A percentile compares a stretch with the other conserved stretches of the same genome.
phyloP scores from a whole-genome alignment of 2,329 filamentous ascomycete genomes.

The Curvularia hawaiiensis region DNA sequence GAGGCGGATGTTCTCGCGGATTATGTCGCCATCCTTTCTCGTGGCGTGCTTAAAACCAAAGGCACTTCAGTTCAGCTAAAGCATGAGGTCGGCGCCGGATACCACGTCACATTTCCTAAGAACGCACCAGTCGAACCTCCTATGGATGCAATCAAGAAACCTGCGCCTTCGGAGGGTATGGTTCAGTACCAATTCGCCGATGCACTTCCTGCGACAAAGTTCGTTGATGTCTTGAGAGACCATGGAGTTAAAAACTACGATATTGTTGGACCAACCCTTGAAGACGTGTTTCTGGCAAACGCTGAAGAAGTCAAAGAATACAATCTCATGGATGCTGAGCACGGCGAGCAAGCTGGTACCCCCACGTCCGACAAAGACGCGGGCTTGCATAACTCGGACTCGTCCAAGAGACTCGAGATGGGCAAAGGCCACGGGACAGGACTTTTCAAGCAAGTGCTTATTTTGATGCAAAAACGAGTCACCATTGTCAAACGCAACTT shows the following conservation, averaged over 20 bases:
- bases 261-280: constrained; percentile 86
- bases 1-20: constrained; percentile 90
- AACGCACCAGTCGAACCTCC: constrained; percentile 55
- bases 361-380: constrained; percentile 26
- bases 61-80: constrained; percentile 89
- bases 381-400: constrained; percentile 31
- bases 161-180: constrained; percentile 61
- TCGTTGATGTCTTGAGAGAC: constrained; percentile 72
- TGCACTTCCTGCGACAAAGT: constrained; percentile 71
- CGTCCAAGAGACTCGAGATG: constrained; percentile 51
- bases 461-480: constrained; percentile 78
- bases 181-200: constrained; percentile 73
- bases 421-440: constrained; percentile 72
- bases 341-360: constrained; percentile 26
- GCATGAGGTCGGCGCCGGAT: constrained; percentile 79
- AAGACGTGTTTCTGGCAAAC: constrained; percentile 87
- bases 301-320: constrained; percentile 77
- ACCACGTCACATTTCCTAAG: constrained; percentile 64
- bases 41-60: constrained; percentile 78
- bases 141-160: constrained; percentile 52
- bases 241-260: constrained; percentile 76
- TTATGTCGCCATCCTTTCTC: constrained; percentile 85
- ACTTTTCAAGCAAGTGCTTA: constrained; percentile 70
- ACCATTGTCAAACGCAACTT: constrained; percentile 80
- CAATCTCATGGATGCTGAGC: constrained; percentile 36